These are phyloP conservation scores for Candida wancherniae DNA, from an alignment of 805 yeast genomes.

Conservation along the genomic window DNA sequence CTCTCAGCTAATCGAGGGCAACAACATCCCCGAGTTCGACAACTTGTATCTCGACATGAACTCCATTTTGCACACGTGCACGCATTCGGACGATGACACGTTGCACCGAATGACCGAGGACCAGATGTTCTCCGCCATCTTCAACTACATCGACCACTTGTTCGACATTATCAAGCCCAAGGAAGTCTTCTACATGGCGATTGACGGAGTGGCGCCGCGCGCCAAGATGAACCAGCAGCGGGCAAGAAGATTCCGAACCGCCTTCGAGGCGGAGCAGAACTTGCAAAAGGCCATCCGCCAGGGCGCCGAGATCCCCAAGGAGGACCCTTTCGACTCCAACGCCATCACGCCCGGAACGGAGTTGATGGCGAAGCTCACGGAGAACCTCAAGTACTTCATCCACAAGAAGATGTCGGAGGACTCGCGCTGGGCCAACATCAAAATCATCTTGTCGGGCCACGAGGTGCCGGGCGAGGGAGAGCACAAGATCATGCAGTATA, in stretches of 20 bases:
- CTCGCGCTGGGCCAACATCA: conserved; percentile 74
- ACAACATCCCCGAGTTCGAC: conserved; percentile 88
- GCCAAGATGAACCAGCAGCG: conserved; percentile 99
- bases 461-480: conserved; percentile 99
- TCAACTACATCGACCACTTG: conserved; percentile 89
- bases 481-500: conserved; percentile 92
- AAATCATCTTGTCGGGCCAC: conserved; percentile 81
- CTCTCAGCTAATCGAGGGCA: conserved; percentile 76
- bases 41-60: conserved; percentile 96
- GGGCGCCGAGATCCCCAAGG: conserved; percentile 75
- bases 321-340: conserved; percentile 85
- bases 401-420: conserved; percentile 85
- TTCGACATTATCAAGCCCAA: conserved; percentile 84
- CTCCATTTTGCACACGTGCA: conserved; percentile 89
- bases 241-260: conserved; percentile 91
- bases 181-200: conserved; percentile 88
- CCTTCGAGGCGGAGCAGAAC: conserved; percentile 83
- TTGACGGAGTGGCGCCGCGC: conserved; percentile 98
- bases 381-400: conserved; percentile 78
- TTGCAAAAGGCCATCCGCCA: conserved; percentile 65
- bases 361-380: conserved; percentile 86
- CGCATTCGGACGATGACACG: conserved; percentile 69
- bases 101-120: conserved; percentile 74
- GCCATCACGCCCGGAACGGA: conserved; percentile 96
- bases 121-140: conserved; percentile 87